Percentiles rank a stretch among this genome's conserved stretches.
Evolutionary conservation across 2,329 filamentous ascomycete species (phyloP).

Genomic region (Ceratocystis harringtonii): DNA sequence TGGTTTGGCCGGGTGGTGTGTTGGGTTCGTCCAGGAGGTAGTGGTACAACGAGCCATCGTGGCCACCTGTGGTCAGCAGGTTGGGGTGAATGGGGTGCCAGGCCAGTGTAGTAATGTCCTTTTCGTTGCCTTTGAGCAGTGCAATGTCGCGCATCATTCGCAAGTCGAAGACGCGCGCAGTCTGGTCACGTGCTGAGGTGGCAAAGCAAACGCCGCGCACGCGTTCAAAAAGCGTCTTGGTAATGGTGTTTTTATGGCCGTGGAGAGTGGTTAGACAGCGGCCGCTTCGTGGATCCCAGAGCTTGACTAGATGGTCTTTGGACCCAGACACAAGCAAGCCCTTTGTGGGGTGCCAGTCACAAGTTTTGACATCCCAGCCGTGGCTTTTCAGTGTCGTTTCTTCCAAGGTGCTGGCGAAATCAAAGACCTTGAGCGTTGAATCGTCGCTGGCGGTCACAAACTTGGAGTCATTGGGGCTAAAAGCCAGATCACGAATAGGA

Average conservation of each 20-base stretch:
- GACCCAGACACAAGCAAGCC: constrained; percentile 89
- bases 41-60: constrained; percentile 79
- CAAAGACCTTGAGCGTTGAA: constrained; percentile 84
- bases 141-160: constrained; percentile 98
- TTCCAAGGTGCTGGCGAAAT: constrained; percentile 75
- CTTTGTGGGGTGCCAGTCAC: constrained; percentile 95
- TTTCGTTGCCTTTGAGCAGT: constrained; percentile 84
- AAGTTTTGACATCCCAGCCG: constrained; percentile 92
- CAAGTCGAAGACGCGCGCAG: constrained; percentile 82
- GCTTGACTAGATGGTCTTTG: constrained; percentile 92
- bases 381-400: constrained; percentile 82
- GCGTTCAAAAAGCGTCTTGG: constrained; percentile 79
- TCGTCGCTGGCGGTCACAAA: constrained; percentile 96
- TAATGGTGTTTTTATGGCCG: constrained; percentile 94
- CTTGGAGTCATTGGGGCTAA: constrained; percentile 85
- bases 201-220: constrained; percentile 73
- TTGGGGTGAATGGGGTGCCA: constrained; percentile 92
- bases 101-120: constrained; percentile 79
- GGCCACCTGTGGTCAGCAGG: constrained; percentile 76
- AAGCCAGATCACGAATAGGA: constrained; percentile 79
- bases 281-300: constrained; percentile 91
- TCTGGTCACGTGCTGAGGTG: constrained; percentile 85
- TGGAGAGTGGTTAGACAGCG: constrained; percentile 86
- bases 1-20: constrained; percentile 55
- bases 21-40: constrained; percentile 95